Percentiles rank a stretch among this genome's conserved stretches.
phyloP scores from a whole-genome alignment of 2,329 filamentous ascomycete species.

The Aspergillus piperis region DNA sequence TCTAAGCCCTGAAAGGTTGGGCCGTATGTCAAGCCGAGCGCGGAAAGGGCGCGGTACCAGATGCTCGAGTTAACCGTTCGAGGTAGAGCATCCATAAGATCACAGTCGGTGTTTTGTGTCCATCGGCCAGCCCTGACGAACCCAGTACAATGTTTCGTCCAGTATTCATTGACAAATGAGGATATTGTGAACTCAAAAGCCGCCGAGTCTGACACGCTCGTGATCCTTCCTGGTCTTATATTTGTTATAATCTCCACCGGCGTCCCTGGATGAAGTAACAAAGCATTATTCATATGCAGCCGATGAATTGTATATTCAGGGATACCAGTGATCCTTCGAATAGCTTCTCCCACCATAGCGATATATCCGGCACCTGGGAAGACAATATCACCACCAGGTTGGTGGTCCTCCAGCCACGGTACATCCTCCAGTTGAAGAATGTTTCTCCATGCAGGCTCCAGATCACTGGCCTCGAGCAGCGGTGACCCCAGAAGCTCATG shows the following conservation, averaged over 20 bases:
- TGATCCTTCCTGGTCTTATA: no score
- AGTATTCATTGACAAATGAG: no score
- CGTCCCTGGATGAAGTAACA: slow-evolving; percentile 21
- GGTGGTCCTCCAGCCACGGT: slow-evolving; percentile 38
- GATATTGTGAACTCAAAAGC: no score
- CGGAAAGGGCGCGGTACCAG: no score
- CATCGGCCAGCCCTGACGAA: no score
- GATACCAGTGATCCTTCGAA: neutral
- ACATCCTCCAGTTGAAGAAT: slow-evolving; percentile 26
- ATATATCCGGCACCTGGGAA: slow-evolving; percentile 33
- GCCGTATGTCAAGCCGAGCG: no score
- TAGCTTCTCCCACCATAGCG: slow-evolving; percentile 28
- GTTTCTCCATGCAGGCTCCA: slow-evolving; percentile 32
- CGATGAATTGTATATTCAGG: neutral
- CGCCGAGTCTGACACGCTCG: no score
- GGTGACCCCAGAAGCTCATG: no score
- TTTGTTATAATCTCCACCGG: slow-evolving; percentile 18
- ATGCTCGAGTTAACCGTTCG: no score
- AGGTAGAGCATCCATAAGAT: neutral
- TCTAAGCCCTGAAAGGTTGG: no score
- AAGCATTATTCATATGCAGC: slow-evolving; percentile 19
- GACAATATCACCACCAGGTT: slow-evolving; percentile 30
- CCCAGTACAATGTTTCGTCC: no score
- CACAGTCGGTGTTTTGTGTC: no score
- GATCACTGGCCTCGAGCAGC: neutral